Percentiles rank a stretch among this genome's conserved stretches.
Evolutionary conservation across 2,329 filamentous ascomycete species (phyloP).

Genomic region (Arachnopeziza araneosa): DNA sequence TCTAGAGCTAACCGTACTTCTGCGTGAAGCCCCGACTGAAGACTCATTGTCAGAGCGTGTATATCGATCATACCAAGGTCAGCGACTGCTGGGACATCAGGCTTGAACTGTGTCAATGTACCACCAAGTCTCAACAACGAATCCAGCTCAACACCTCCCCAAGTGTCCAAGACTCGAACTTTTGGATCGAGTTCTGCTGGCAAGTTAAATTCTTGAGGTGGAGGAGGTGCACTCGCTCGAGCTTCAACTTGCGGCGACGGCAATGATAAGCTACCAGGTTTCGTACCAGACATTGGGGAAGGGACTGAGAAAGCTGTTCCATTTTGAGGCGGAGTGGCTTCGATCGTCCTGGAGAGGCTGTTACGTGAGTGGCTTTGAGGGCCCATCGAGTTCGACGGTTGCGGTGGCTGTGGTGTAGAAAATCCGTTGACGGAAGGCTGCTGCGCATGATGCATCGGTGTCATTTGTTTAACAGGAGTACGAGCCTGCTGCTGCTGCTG

Average conservation of each 20-base stretch:
- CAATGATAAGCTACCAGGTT: conserved; percentile 21
- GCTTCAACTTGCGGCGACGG: conserved; percentile 23
- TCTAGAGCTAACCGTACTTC: conserved; percentile 90
- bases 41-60: conserved; percentile 78
- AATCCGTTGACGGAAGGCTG: conserved; percentile 46
- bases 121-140: conserved; percentile 52
- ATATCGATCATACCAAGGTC: conserved; percentile 89
- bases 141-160: conserved; percentile 68
- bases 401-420: conserved; percentile 40
- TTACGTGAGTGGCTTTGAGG: conserved; percentile 42
- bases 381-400: conserved; percentile 34
- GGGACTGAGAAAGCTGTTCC: conserved; percentile 38
- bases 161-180: conserved; percentile 49
- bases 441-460: conserved; percentile 39
- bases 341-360: conserved; percentile 47
- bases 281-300: conserved; percentile 37
- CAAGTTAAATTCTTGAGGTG: conserved; percentile 20
- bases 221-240: conserved; percentile 2
- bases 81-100: conserved; percentile 65
- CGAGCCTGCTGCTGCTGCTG: conserved; percentile 38
- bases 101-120: conserved; percentile 63
- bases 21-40: conserved; percentile 83
- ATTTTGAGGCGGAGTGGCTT: conserved; percentile 33
- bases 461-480: conserved; percentile 42
- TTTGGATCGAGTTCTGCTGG: conserved; percentile 46